phyloP scores from a whole-genome alignment of 257 asterid genomes.

The Solanum chiquidenum region DNA sequence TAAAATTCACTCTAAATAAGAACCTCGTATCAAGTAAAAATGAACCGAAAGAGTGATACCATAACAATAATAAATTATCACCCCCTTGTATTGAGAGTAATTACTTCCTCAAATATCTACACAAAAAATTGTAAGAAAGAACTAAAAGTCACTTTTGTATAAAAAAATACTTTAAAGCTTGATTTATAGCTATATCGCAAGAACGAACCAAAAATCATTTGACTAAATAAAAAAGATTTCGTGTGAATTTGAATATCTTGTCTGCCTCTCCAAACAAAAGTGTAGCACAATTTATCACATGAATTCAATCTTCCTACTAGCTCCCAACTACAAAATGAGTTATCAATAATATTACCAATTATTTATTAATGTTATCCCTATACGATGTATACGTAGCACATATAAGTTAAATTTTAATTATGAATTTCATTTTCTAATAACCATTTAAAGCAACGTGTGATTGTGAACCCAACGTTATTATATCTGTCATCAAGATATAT shows the following conservation, averaged over 20 bases:
- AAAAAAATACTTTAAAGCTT: too few relatives aligned
- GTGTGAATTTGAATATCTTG: constrained; percentile 4
- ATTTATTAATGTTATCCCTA: neutral
- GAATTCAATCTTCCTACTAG: neutral
- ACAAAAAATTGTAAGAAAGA: too few relatives aligned
- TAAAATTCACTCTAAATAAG: too few relatives aligned
- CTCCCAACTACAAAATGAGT: neutral
- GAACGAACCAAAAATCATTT: accelerated
- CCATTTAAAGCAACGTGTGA: neutral
- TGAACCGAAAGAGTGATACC: too few relatives aligned
- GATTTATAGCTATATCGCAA: too few relatives aligned
- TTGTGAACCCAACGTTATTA: neutral
- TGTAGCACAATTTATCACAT: neutral
- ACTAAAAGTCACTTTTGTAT: too few relatives aligned
- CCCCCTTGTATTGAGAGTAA: neutral
- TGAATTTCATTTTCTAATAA: neutral
- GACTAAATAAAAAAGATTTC: neutral
- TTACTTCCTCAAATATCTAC: neutral
- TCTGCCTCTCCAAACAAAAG: neutral
- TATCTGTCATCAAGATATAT: neutral
- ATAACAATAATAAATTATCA: too few relatives aligned
- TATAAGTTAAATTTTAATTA: neutral
- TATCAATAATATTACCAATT: neutral
- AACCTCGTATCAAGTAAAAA: too few relatives aligned
- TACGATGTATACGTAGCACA: neutral